phyloP scores from a whole-genome alignment of 148 eudicot species.

The Camellia sinensis region DNA sequence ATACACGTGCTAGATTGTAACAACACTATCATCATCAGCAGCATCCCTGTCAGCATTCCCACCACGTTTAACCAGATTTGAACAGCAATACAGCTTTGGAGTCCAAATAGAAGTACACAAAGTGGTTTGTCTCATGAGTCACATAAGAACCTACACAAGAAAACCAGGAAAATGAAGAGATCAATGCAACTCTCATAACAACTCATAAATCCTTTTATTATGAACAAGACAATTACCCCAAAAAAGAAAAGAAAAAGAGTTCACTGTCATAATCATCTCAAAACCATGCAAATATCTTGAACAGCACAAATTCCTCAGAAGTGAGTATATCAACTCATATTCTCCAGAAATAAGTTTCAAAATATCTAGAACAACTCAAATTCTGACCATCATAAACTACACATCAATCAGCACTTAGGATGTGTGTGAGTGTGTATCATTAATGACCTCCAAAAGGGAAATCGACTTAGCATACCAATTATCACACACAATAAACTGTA shows the following conservation, averaged over 20 bases:
- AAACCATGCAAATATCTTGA: not conserved
- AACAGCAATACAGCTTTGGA: conserved; percentile 82
- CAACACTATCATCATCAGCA: conserved; percentile 2
- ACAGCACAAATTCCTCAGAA: not conserved
- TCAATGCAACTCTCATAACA: not conserved
- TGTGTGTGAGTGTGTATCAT: not conserved
- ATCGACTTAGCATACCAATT: not conserved
- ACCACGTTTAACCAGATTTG: conserved; percentile 74
- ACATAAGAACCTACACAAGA: conserved; percentile 74
- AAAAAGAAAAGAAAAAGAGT: not conserved
- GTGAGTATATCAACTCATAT: not conserved
- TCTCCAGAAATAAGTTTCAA: not conserved
- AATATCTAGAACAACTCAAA: not conserved
- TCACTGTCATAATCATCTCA: too few species aligned
- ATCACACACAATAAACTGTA: not conserved
- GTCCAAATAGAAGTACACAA: conserved; percentile 92
- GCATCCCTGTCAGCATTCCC: not conserved
- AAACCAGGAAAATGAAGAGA: not conserved
- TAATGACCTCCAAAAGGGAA: not conserved
- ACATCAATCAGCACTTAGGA: not conserved
- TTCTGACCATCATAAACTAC: not conserved
- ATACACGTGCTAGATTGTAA: not conserved
- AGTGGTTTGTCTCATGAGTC: conserved; percentile 96
- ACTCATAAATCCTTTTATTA: not conserved
- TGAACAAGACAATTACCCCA: not conserved